Conservation (phyloP, 331 rosid genomes). For the Arachis monticola region DNA sequence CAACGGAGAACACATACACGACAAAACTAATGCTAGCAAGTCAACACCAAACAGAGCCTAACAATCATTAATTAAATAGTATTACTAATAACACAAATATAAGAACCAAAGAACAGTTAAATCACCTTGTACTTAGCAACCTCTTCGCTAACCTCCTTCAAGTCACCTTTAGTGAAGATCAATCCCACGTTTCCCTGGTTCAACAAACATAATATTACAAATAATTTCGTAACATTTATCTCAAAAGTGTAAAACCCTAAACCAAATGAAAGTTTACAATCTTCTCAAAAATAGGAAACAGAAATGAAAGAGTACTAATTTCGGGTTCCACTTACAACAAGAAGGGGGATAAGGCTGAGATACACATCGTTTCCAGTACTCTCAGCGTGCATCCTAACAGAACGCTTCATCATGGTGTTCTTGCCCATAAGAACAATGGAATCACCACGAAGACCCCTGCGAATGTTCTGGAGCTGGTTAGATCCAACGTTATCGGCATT, state of each 20-base stretch:
- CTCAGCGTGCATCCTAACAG: slow-evolving; percentile 71
- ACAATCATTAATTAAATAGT: neutral
- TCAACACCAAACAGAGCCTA: neutral
- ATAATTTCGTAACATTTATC: too few species aligned
- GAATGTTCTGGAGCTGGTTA: slow-evolving; percentile 81
- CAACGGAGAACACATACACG: neutral
- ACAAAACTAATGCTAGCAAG: neutral
- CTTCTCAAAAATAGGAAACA: neutral
- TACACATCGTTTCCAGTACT: slow-evolving; percentile 66
- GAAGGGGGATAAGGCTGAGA: slow-evolving; percentile 84
- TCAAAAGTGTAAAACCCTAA: too few species aligned
- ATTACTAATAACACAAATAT: neutral
- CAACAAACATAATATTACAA: neutral
- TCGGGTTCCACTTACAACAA: slow-evolving; percentile 50
- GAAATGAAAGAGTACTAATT: neutral
- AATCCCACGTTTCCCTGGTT: slow-evolving; percentile 82
- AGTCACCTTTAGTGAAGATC: slow-evolving; percentile 87
- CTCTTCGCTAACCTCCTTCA: slow-evolving; percentile 90
- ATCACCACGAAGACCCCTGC: slow-evolving; percentile 83
- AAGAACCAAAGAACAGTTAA: neutral
- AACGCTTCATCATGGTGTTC: slow-evolving; percentile 98
- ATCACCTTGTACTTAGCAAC: slow-evolving; percentile 87
- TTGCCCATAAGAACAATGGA: slow-evolving; percentile 92
- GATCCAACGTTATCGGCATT: slow-evolving; percentile 95
- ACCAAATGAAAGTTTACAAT: neutral